Evolutionary conservation across 2,329 filamentous ascomycete genomes (phyloP).

Genomic region (Calonectria montana): DNA sequence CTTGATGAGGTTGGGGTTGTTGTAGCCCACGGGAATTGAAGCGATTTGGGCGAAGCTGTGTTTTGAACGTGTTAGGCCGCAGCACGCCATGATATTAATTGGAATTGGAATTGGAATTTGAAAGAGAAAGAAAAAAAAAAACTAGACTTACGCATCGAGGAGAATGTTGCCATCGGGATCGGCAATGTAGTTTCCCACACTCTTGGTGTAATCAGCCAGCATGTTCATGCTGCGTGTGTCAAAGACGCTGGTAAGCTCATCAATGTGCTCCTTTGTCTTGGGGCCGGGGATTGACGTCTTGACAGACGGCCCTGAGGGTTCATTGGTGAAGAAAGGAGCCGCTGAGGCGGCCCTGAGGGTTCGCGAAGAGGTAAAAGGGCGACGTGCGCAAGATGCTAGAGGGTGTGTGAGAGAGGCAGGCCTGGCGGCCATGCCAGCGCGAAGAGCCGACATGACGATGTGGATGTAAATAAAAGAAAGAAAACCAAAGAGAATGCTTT

Average conservation of each 20-base stretch:
- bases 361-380: conserved; percentile 39
- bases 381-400: conserved; percentile 29
- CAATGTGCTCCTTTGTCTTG: conserved; percentile 74
- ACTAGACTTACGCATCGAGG: conserved; percentile 72
- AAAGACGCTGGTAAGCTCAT: conserved; percentile 81
- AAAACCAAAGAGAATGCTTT: too few species aligned
- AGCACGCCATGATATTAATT: too few species aligned
- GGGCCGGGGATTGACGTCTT: conserved; percentile 80
- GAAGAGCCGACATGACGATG: conserved; percentile 45
- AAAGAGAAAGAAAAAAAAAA: not conserved
- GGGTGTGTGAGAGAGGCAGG: conserved; percentile 31
- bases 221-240: conserved; percentile 89
- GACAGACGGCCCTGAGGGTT: conserved; percentile 64
- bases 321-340: conserved; percentile 57
- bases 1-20: conserved; percentile 80
- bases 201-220: conserved; percentile 80
- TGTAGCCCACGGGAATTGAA: conserved; percentile 92
- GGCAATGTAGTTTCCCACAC: conserved; percentile 83
- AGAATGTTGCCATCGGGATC: conserved; percentile 78
- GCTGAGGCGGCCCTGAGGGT: conserved; percentile 46
- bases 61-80: conserved; percentile 16
- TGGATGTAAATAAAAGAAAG: not conserved
- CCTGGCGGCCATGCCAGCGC: conserved; percentile 42
- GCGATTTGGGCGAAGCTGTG: conserved; percentile 89
- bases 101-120: not conserved